Percentiles rank a stretch among this genome's conserved stretches.
Evolutionary conservation across 2,329 filamentous ascomycete species (phyloP).

Genomic region (Penicillium sp.): DNA sequence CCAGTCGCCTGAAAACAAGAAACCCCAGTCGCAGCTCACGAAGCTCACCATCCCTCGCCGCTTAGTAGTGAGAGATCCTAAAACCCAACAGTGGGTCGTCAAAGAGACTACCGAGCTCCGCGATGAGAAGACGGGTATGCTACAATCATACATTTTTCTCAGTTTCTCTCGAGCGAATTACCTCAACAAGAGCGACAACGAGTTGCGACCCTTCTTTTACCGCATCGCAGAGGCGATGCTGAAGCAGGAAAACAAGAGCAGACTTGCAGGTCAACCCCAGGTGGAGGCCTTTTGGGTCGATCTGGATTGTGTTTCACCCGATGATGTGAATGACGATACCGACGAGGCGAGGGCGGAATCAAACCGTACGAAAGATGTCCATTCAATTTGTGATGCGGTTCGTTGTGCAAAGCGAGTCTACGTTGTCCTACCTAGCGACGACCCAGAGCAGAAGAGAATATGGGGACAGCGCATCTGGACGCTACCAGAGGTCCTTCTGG

Average conservation of each 20-base stretch:
- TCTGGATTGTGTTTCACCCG: constrained; percentile 13
- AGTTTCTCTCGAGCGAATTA: constrained; percentile 20
- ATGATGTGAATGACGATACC: neutral
- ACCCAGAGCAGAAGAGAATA: constrained; percentile 1
- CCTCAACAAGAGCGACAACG: neutral
- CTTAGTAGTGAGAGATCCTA: constrained; percentile 13
- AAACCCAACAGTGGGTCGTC: constrained; percentile 7
- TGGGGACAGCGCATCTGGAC: constrained; percentile 14
- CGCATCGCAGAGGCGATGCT: neutral
- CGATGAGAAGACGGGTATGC: constrained; percentile 14
- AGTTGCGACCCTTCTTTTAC: neutral
- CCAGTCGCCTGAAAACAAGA: constrained; percentile 11
- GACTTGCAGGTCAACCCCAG: neutral
- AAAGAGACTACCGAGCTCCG: constrained; percentile 15
- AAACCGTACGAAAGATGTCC: constrained; percentile 11
- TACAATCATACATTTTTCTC: constrained; percentile 19
- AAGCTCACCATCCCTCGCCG: constrained; percentile 15
- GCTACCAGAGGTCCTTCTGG: neutral
- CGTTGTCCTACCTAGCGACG: constrained; percentile 14
- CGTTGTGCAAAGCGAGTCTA: constrained; percentile 19
- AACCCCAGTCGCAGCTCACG: constrained; percentile 12
- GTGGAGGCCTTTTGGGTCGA: constrained; percentile 21
- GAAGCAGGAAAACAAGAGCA: neutral
- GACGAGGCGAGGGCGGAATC: neutral
- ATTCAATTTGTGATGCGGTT: constrained; percentile 22